These are phyloP conservation scores for Fusarium odoratissimum DNA, from an alignment of 2,329 filamentous ascomycete genomes.

Conservation along the genomic window DNA sequence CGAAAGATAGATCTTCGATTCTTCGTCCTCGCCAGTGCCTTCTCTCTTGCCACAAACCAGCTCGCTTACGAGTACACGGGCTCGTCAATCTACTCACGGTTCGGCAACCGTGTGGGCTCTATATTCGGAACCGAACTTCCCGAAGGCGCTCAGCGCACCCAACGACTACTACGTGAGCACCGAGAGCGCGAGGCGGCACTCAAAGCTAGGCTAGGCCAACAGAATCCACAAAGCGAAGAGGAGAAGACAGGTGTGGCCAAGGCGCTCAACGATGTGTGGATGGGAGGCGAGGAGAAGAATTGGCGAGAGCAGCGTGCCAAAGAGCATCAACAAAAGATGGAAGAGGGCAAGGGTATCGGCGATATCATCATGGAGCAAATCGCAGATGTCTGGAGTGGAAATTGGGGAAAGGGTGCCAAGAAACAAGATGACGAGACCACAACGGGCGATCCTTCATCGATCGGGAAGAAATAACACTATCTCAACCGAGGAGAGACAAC, in stretches of 20 bases:
- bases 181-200: slow-evolving; percentile 52
- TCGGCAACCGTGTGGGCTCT: slow-evolving; percentile 56
- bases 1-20: slow-evolving; percentile 64
- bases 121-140: slow-evolving; percentile 66
- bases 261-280: slow-evolving; percentile 64
- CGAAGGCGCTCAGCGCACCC: slow-evolving; percentile 63
- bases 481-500: slow-evolving; percentile 39
- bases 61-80: slow-evolving; percentile 68
- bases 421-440: slow-evolving; percentile 44
- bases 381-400: slow-evolving; percentile 62
- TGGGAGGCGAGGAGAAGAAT: slow-evolving; percentile 66
- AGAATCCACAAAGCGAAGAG: slow-evolving; percentile 35
- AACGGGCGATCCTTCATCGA: slow-evolving; percentile 16
- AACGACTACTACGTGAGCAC: slow-evolving; percentile 61
- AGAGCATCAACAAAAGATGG: slow-evolving; percentile 64
- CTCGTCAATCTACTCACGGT: slow-evolving; percentile 61
- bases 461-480: slow-evolving; percentile 39
- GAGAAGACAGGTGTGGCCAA: slow-evolving; percentile 49
- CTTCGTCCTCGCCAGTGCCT: slow-evolving; percentile 60
- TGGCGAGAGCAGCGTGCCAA: slow-evolving; percentile 65
- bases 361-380: slow-evolving; percentile 69
- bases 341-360: slow-evolving; percentile 66
- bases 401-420: slow-evolving; percentile 48
- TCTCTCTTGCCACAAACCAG: slow-evolving; percentile 66
- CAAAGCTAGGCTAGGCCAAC: slow-evolving; percentile 33